These are phyloP conservation scores for Malania oleifera DNA, from an alignment of 164 flowering plant genomes.

Conservation along the genomic window DNA sequence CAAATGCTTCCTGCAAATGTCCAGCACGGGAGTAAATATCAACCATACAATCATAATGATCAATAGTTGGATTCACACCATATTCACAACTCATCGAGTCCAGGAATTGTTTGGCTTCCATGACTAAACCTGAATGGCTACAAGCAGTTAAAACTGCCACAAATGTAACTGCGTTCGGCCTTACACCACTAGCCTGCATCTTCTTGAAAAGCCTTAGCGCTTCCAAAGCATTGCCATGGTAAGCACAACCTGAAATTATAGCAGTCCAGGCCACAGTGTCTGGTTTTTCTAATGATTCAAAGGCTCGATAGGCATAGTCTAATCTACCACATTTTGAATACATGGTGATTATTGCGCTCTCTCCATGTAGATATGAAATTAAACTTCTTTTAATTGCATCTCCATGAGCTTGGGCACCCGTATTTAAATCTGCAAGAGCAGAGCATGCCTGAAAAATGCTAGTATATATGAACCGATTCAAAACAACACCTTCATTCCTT, in stretches of 20 bases:
- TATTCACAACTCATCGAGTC: constrained; percentile 37
- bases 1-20: constrained; percentile 36
- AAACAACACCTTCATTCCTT: constrained; percentile 19
- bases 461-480: constrained; percentile 40
- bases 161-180: constrained; percentile 44
- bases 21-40: constrained; percentile 57
- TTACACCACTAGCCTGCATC: constrained; percentile 36
- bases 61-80: constrained; percentile 42
- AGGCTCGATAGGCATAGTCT: constrained; percentile 37
- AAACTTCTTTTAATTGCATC: constrained; percentile 54
- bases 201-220: constrained; percentile 37
- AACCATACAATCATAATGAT: constrained; percentile 53
- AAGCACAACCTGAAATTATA: constrained; percentile 46
- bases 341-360: constrained; percentile 57
- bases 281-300: constrained; percentile 34
- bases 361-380: constrained; percentile 38
- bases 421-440: constrained; percentile 32
- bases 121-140: constrained; percentile 48
- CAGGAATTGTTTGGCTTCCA: constrained; percentile 34
- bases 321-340: constrained; percentile 54
- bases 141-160: constrained; percentile 48
- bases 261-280: constrained; percentile 63
- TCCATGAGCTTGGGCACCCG: constrained; percentile 48
- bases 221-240: constrained; percentile 48
- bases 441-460: constrained; percentile 52